Conservation (phyloP, 176 grass and related monocot genomes). For the Zoysia pacifica region DNA sequence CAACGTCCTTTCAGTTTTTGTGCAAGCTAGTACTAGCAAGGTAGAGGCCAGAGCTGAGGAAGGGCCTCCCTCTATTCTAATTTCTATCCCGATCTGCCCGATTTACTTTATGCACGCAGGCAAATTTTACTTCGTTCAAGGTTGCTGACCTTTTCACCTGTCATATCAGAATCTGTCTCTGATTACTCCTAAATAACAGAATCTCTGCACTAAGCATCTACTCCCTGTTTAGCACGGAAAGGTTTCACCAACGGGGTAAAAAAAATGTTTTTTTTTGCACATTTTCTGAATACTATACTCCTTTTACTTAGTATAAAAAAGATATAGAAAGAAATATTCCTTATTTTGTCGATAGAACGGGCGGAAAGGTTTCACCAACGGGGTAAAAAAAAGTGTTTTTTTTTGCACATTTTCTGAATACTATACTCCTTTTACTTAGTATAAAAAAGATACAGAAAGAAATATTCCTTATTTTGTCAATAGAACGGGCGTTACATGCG, state of each 20-base stretch:
- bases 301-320: neutral
- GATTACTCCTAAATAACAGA: neutral
- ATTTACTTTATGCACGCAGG: neutral
- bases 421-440: no score
- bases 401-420: no score
- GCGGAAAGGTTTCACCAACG: no score
- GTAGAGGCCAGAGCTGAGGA: slow-evolving; percentile 11
- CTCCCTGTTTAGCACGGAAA: neutral
- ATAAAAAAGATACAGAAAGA: no score
- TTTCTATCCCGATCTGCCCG: slow-evolving; percentile 26
- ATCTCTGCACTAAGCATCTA: slow-evolving; percentile 25
- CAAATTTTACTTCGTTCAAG: slow-evolving; percentile 28
- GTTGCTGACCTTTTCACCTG: slow-evolving; percentile 31
- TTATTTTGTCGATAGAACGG: neutral
- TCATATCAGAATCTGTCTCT: slow-evolving; percentile 10
- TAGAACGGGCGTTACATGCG: no score
- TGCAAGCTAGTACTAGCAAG: slow-evolving; percentile 3
- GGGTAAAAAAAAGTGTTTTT: no score
- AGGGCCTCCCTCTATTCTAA: slow-evolving; percentile 36
- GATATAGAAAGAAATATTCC: no score
- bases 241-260: neutral
- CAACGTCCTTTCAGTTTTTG: slow-evolving; percentile 37
- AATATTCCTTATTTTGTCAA: no score
- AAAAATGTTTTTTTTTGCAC: no score
- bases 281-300: neutral